Evolutionary conservation across 768 basidiomycete species (phyloP).

Genomic region (Russula dissimulans): DNA sequence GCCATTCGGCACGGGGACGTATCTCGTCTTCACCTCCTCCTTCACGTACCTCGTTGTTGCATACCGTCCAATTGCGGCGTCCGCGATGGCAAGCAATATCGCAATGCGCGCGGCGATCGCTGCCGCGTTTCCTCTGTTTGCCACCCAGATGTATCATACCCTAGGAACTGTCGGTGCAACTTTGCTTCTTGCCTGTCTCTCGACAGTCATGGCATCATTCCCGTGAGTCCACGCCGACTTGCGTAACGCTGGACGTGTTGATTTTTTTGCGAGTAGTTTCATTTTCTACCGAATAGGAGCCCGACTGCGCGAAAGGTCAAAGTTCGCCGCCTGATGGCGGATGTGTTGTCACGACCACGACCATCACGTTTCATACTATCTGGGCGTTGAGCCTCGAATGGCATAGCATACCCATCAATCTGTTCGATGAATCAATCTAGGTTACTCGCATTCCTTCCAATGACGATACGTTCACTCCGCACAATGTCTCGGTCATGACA

Average conservation of each 20-base stretch:
- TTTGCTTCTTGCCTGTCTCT: slow-evolving; percentile 32
- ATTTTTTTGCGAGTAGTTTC: background rate
- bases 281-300: background rate
- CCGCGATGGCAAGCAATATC: slow-evolving; percentile 59
- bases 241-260: background rate
- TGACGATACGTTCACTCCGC: too few species aligned
- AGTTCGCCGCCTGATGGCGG: background rate
- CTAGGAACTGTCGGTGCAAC: slow-evolving; percentile 31
- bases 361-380: too few species aligned
- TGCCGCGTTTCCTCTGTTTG: slow-evolving; percentile 32
- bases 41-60: slow-evolving; percentile 51
- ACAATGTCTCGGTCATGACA: too few species aligned
- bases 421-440: too few species aligned
- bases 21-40: slow-evolving; percentile 57
- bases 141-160: slow-evolving; percentile 30
- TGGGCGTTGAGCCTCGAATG: too few species aligned
- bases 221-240: slow-evolving; percentile 34
- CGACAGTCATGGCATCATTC: slow-evolving; percentile 32
- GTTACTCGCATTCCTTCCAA: too few species aligned
- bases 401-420: too few species aligned
- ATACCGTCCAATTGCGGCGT: slow-evolving; percentile 45
- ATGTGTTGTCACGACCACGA: background rate
- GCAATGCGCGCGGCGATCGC: slow-evolving; percentile 34
- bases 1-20: slow-evolving; percentile 40
- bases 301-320: background rate